These are phyloP conservation scores for Rhododendron griersonianum DNA, from an alignment of 148 eudicot genomes.

Conservation along the genomic window DNA sequence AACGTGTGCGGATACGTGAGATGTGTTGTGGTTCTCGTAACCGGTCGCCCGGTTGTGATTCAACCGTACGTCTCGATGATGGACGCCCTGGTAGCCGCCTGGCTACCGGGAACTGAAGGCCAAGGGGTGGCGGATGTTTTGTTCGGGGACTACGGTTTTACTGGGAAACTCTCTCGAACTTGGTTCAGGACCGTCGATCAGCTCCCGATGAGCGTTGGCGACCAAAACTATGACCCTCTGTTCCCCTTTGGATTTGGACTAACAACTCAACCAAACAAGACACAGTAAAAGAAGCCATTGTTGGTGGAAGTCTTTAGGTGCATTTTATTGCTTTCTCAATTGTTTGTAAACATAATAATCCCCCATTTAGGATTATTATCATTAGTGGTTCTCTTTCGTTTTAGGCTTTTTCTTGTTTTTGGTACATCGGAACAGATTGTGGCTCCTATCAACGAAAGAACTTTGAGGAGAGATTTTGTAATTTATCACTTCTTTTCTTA, in stretches of 20 bases:
- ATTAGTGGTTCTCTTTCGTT: neutral
- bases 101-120: neutral
- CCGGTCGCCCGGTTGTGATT: neutral
- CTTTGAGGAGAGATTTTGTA: neutral
- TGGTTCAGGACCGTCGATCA: neutral
- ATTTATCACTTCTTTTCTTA: no score
- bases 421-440: neutral
- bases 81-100: neutral
- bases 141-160: neutral
- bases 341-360: neutral
- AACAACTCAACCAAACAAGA: neutral
- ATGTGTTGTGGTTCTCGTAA: neutral
- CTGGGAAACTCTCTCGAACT: neutral
- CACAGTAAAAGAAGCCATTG: neutral
- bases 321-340: neutral
- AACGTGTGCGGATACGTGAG: neutral
- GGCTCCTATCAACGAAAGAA: neutral
- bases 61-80: neutral
- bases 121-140: neutral
- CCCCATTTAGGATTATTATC: neutral
- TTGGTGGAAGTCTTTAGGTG: neutral
- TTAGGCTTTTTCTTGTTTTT: neutral
- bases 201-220: neutral
- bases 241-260: neutral
- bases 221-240: neutral